A percentile compares a stretch with the other conserved stretches of the same genome.
Evolutionary conservation across 2,329 filamentous ascomycete genomes (phyloP).

Genomic region (Fusarium marasasianum): DNA sequence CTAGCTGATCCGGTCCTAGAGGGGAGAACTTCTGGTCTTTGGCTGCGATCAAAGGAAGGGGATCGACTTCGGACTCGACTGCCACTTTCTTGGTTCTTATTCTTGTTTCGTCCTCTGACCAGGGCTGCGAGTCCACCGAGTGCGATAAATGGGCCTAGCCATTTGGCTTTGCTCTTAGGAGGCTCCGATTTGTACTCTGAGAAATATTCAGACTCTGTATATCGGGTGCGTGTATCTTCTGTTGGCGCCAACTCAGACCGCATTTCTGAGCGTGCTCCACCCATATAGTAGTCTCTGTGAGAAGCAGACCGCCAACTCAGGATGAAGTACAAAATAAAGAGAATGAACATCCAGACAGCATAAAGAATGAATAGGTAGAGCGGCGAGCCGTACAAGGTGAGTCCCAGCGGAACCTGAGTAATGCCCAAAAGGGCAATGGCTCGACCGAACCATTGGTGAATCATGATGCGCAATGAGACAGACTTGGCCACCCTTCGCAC

Average conservation of each 20-base stretch:
- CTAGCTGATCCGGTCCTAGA: slow-evolving; percentile 65
- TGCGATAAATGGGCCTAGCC: slow-evolving; percentile 64
- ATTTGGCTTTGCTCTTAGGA: slow-evolving; percentile 49
- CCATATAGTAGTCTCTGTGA: slow-evolving; percentile 63
- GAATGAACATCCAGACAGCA: slow-evolving; percentile 76
- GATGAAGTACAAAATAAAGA: slow-evolving; percentile 81
- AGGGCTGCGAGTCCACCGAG: slow-evolving; percentile 61
- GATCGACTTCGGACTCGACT: slow-evolving; percentile 55
- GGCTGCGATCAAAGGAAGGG: slow-evolving; percentile 48
- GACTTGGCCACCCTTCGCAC: slow-evolving; percentile 63
- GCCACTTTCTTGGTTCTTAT: slow-evolving; percentile 49
- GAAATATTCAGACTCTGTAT: slow-evolving; percentile 54
- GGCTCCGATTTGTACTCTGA: slow-evolving; percentile 47
- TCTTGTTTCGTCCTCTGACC: slow-evolving; percentile 55
- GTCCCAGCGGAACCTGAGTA: slow-evolving; percentile 85
- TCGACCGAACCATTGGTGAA: slow-evolving; percentile 91
- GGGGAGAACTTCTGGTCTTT: slow-evolving; percentile 60
- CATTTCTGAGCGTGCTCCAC: slow-evolving; percentile 65
- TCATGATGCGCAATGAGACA: slow-evolving; percentile 63
- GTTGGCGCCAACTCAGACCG: slow-evolving; percentile 54
- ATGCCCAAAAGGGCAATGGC: slow-evolving; percentile 82
- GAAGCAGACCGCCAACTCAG: slow-evolving; percentile 75
- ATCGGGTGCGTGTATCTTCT: slow-evolving; percentile 52
- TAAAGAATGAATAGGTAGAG: slow-evolving; percentile 86
- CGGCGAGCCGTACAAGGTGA: slow-evolving; percentile 93